Evolutionary conservation across 768 basidiomycete species (phyloP).

Genomic region (Termitomyces sp.): DNA sequence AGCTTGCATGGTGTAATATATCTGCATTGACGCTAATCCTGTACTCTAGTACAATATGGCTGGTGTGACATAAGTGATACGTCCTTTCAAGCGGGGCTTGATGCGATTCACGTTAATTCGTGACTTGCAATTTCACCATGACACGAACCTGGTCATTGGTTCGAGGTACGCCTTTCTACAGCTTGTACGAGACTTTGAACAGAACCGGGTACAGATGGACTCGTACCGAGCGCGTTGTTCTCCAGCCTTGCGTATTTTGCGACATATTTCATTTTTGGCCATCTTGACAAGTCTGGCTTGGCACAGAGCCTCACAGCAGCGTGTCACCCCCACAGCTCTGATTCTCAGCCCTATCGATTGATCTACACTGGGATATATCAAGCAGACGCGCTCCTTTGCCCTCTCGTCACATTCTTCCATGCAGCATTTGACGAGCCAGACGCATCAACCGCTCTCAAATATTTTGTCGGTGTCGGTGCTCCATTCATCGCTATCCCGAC

Average conservation of each 20-base stretch:
- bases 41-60: not conserved
- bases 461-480: conserved; percentile 28
- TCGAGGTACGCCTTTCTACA: conserved; percentile 1
- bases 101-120: not conserved
- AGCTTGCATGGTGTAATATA: not conserved
- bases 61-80: not conserved
- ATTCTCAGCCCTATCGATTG: conserved; percentile 27
- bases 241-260: conserved; percentile 30
- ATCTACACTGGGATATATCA: conserved; percentile 30
- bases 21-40: not conserved
- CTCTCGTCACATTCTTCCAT: conserved; percentile 44
- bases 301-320: conserved; percentile 21
- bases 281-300: conserved; percentile 25
- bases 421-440: conserved; percentile 26
- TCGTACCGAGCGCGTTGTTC: conserved; percentile 34
- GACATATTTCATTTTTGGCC: conserved; percentile 28
- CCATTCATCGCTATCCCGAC: conserved; percentile 36
- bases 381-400: conserved; percentile 37
- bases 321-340: conserved; percentile 23
- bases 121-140: not conserved
- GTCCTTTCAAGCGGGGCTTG: not conserved
- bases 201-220: conserved; percentile 4
- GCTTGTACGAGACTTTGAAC: not conserved
- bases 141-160: conserved; percentile 1
- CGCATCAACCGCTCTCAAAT: conserved; percentile 27